A percentile compares a stretch with the other conserved stretches of the same genome.
Evolutionary conservation across 108 stramenopile species (phyloP).

Genomic region (Cyclotella sp.): DNA sequence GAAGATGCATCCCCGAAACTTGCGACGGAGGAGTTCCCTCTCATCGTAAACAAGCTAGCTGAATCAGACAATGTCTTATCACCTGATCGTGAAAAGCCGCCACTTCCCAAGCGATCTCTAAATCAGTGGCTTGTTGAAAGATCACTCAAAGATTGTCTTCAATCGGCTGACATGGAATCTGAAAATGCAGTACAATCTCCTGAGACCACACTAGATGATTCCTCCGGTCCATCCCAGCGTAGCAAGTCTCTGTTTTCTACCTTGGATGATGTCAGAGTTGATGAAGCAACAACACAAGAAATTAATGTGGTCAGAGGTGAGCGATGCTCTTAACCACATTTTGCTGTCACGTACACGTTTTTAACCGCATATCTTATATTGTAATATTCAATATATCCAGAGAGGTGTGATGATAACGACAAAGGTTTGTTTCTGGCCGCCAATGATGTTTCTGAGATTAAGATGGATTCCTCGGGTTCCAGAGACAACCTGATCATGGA

Average conservation of each 20-base stretch:
- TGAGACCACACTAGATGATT: neutral
- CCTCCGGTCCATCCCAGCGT: neutral
- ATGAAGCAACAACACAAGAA: slow-evolving; percentile 9
- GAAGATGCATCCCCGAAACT: slow-evolving; percentile 13
- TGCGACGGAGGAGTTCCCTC: slow-evolving; percentile 5
- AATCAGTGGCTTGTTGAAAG: slow-evolving; percentile 42
- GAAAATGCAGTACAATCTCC: slow-evolving; percentile 28
- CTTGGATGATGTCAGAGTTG: slow-evolving; percentile 34
- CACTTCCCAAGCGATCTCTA: slow-evolving; percentile 28
- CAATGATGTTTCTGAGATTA: slow-evolving; percentile 22
- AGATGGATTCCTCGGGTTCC: slow-evolving; percentile 11
- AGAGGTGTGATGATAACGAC: slow-evolving; percentile 45
- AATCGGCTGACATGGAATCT: slow-evolving; percentile 13
- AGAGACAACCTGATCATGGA: slow-evolving; percentile 13
- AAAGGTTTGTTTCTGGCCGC: slow-evolving; percentile 37
- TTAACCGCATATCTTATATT: neutral
- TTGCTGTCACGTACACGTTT: neutral
- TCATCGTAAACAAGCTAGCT: neutral
- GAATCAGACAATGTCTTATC: neutral
- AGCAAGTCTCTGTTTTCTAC: slow-evolving; percentile 11
- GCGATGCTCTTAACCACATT: neutral
- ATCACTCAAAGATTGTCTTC: slow-evolving; percentile 2
- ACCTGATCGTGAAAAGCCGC: slow-evolving; percentile 1
- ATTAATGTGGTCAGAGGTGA: slow-evolving; percentile 37
- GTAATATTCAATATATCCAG: neutral